Evolutionary conservation across 208 protist genomes (phyloP), one percentile per base, ranked within the genome.

Genomic region (Trypanosoma theileri): DNA sequence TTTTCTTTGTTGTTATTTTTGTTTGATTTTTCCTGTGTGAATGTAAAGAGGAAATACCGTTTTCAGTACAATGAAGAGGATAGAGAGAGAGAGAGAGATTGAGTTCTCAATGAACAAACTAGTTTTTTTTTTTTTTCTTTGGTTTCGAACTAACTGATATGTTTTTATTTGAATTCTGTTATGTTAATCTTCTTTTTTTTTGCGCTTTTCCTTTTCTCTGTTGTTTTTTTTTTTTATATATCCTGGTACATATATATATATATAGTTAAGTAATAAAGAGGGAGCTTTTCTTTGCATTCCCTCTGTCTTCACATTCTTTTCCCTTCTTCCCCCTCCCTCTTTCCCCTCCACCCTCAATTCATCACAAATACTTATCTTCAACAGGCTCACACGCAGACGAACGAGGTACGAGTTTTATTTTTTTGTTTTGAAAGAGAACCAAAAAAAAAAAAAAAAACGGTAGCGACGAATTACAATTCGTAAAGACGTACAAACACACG

Each of bases 311-410:
- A 21, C 10, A 14, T 56, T 56, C 1, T 24, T 26, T 12, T 12
- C 51, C 13, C 13, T 6, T 12, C 10, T 31, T 9, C 51, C 51
- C 51, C 13, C 24, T 24, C 51, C 24, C 51, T 24, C 50, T 45
- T 12, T 48, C 9, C 16, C 44, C 51, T 56, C 51, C n/a, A 10
- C 16, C 44, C 16, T 17, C 16, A 12, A 54, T 50, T 64, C 42
- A 54, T 64, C 46, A 50, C 46, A 64, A 35, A 41, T 53, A 42
- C 22, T 48, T 61, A 26, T 61, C 17, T 28, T 48, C 44, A 28
- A 35, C 28, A 6, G 28, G 28, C 16, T 16, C 35, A 9, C 11
- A 14, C 58, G 24, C 46, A 35, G 12, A 48, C 46, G 21, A 50
- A 46, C 14, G 6, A 35, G 28, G 28, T 35, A 6, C 28, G 28